Conservation (phyloP, 1,139 yeast genomes). For the Yamadazyma sp. region DNA sequence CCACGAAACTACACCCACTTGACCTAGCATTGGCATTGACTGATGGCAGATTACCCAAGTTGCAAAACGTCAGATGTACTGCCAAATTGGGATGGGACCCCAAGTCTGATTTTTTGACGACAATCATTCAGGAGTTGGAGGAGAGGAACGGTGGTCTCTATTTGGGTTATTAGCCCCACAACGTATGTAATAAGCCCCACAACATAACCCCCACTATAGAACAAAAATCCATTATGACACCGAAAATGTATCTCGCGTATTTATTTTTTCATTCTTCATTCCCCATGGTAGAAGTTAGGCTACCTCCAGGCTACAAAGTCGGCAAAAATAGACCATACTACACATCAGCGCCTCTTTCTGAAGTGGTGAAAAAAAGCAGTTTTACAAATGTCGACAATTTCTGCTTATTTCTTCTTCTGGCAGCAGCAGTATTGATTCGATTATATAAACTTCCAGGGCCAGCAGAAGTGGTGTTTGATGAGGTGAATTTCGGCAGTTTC, state of each 20-base stretch:
- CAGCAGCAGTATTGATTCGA: constrained; percentile 34
- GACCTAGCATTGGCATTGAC: constrained; percentile 82
- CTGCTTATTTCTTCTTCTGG: constrained; percentile 20
- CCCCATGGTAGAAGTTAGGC: constrained; percentile 9
- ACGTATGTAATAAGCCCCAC: too few relatives aligned
- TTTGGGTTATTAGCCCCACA: constrained; percentile 42
- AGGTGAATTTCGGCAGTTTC: constrained; percentile 57
- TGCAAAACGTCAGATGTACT: constrained; percentile 65
- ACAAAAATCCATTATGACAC: too few relatives aligned
- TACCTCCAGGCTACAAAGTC: constrained; percentile 22
- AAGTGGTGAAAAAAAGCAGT: constrained; percentile 6
- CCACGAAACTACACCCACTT: constrained; percentile 79
- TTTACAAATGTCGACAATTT: constrained; percentile 21
- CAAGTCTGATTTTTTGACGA: constrained; percentile 60
- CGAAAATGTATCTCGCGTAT: too few relatives aligned
- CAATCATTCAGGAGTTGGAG: constrained; percentile 38
- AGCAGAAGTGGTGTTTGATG: constrained; percentile 87
- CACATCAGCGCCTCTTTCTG: constrained; percentile 7
- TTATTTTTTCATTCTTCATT: neutral
- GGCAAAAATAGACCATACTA: constrained; percentile 20
- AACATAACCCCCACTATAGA: too few relatives aligned
- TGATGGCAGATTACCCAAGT: constrained; percentile 71
- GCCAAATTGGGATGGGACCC: constrained; percentile 89
- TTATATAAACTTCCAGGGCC: constrained; percentile 65
- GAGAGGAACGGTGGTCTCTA: constrained; percentile 46